Conservation (phyloP, 441 rosid genomes). For the Adansonia grandidieri region DNA sequence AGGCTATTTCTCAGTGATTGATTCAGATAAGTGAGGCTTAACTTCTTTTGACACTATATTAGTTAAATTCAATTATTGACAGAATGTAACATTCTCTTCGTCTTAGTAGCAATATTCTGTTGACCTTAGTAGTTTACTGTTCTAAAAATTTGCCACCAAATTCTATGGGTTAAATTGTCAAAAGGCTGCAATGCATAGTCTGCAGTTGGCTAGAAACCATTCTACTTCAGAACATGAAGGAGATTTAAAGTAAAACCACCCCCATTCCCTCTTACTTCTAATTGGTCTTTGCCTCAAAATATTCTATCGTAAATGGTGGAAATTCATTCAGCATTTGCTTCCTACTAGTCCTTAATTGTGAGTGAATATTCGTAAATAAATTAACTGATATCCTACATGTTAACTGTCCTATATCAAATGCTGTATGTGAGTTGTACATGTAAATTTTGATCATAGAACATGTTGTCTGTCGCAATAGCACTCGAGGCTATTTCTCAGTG, state of each 20-base stretch:
- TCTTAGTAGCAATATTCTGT: too few species aligned
- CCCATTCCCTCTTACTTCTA: neutral
- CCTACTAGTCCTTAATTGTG: too few species aligned
- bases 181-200: slow-evolving; percentile 90
- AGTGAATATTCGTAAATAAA: too few species aligned
- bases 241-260: neutral
- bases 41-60: neutral
- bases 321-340: too few species aligned
- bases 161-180: slow-evolving; percentile 82
- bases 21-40: neutral
- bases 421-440: neutral
- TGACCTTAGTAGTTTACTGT: too few species aligned
- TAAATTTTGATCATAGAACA: neutral
- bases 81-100: too few species aligned
- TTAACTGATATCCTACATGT: neutral
- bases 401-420: neutral
- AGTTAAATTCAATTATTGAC: neutral
- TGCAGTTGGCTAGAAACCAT: slow-evolving; percentile 85
- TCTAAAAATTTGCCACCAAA: slow-evolving; percentile 16
- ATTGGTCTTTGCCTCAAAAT: too few species aligned
- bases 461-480: neutral
- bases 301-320: too few species aligned
- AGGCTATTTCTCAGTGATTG: neutral
- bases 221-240: slow-evolving; percentile 79
- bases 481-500: neutral